A percentile compares a stretch with the other conserved stretches of the same genome.
Conservation (phyloP, 2,329 filamentous ascomycete genomes). For the Colletotrichum chlorophyti region DNA sequence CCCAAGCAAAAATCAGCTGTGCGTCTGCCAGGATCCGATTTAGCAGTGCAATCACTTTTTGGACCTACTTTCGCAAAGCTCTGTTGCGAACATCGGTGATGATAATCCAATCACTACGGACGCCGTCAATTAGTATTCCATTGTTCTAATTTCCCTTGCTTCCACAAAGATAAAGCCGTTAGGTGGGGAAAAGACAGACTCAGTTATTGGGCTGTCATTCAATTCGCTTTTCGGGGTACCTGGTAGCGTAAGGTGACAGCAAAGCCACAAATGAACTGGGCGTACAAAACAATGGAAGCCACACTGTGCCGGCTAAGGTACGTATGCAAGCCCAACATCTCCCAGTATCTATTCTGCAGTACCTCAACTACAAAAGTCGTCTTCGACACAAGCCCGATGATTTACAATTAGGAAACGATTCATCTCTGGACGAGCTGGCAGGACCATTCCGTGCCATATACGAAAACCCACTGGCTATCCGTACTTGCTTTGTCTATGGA, state of each 20-base stretch:
- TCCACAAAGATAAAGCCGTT: background rate
- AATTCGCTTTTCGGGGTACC: conserved; percentile 10
- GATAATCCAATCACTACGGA: background rate
- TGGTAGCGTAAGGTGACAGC: too few relatives aligned
- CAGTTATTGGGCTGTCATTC: conserved; percentile 12
- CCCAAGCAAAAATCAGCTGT: too few relatives aligned
- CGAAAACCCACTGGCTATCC: too few relatives aligned
- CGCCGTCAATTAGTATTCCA: background rate
- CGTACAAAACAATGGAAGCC: conserved; percentile 9
- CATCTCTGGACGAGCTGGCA: background rate
- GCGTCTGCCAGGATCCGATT: too few relatives aligned
- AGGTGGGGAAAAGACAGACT: conserved; percentile 7
- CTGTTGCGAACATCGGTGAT: too few relatives aligned
- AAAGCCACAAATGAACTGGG: conserved; percentile 2
- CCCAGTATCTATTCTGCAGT: too few relatives aligned
- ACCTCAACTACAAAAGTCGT: too few relatives aligned
- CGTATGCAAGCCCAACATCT: too few relatives aligned
- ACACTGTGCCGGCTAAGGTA: too few relatives aligned
- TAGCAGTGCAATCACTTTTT: too few relatives aligned
- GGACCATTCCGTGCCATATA: too few relatives aligned
- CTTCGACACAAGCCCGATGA: background rate
- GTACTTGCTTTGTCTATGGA: background rate
- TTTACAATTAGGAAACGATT: background rate
- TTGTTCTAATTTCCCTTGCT: background rate
- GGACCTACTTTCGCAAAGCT: too few relatives aligned